phyloP scores from a whole-genome alignment of 1,139 yeast genomes.

The Kodamaea anthophila region DNA sequence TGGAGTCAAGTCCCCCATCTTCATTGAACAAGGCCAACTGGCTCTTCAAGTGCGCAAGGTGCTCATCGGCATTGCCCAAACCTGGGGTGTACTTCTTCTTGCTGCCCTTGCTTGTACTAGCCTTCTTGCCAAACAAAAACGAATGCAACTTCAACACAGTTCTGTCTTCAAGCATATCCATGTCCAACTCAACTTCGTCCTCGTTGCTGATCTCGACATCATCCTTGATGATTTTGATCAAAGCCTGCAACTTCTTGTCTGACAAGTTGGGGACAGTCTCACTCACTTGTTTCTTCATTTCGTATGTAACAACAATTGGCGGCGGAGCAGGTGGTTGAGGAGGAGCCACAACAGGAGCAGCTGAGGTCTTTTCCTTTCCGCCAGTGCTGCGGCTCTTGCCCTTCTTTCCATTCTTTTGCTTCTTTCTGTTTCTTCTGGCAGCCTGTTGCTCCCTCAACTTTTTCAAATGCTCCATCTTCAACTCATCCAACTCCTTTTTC shows the following conservation, averaged over 20 bases:
- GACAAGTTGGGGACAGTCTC: constrained; percentile 76
- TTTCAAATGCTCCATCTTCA: constrained; percentile 65
- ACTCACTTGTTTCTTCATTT: constrained; percentile 92
- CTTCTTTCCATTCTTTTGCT: constrained; percentile 25
- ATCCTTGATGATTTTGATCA: constrained; percentile 79
- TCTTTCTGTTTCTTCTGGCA: constrained; percentile 44
- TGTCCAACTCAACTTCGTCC: constrained; percentile 85
- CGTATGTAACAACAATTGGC: constrained; percentile 65
- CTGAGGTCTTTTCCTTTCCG: constrained; percentile 7
- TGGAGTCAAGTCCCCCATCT: constrained; percentile 22
- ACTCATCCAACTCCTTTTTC: constrained; percentile 75
- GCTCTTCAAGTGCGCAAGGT: constrained; percentile 73
- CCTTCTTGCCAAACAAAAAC: constrained; percentile 60
- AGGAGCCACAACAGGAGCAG: constrained; percentile 16
- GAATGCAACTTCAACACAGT: constrained; percentile 82
- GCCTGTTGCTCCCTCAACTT: constrained; percentile 47
- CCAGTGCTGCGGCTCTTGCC: constrained; percentile 12
- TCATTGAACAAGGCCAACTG: constrained; percentile 76
- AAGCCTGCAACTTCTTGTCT: constrained; percentile 78
- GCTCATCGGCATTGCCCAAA: constrained; percentile 63
- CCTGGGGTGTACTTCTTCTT: constrained; percentile 50
- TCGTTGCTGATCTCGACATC: constrained; percentile 77
- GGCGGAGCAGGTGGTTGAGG: constrained; percentile 11
- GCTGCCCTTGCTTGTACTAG: constrained; percentile 24
- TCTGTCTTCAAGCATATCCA: constrained; percentile 85